Evolutionary conservation across 306 rosid genomes (phyloP), one percentile per base, ranked within the genome.

Genomic region (Acacia melanoxylon): DNA sequence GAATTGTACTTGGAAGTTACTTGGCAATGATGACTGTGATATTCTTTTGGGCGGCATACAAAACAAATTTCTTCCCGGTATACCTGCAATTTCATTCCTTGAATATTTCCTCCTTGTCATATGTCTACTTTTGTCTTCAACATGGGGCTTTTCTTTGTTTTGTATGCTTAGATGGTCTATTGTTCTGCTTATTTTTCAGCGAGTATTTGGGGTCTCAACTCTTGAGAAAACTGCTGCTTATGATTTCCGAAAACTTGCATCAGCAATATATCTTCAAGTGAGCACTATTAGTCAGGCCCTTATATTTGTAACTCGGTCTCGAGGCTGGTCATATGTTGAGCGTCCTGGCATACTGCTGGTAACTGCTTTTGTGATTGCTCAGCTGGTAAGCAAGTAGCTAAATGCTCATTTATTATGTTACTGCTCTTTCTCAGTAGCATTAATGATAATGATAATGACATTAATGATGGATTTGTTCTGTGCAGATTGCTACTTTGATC

Each of bases 201-300:
- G 81, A 77, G 62, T 75, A 78, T 95, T 95, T 86, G 99, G 99
- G 63, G 99, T 95, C 10, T 3, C 91, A 40, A 89, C 90, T 45
- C 99, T 95, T 35, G 93, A 95, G 81, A 92, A 95, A 84, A 86
- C 83, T 12, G 99, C 99, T 51, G 89, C 82, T 29, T 87, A 95
- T 73, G 99, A 93, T 85, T 79, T 91, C 80, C 87, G 93, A 51
- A 93, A 95, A 84, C 98, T 95, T n/a, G 99, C 99, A 48, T 95
- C 99, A 8, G 99, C 99, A 48, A 83, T 95, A 54, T 95, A 95
- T 86, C 90, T 95, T 76, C 99, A 95, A 95, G 99, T 95, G 88
- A 95, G 99, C 97, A 95, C 91, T 56, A 87, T 95, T 29, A 95
- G 99, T 82, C 99, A 95, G 92, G 99, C 99, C 74, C 99, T 95